These are phyloP conservation scores for Aegilops sharonensis DNA, from an alignment of 176 grass and related monocot species.

Conservation along the genomic window DNA sequence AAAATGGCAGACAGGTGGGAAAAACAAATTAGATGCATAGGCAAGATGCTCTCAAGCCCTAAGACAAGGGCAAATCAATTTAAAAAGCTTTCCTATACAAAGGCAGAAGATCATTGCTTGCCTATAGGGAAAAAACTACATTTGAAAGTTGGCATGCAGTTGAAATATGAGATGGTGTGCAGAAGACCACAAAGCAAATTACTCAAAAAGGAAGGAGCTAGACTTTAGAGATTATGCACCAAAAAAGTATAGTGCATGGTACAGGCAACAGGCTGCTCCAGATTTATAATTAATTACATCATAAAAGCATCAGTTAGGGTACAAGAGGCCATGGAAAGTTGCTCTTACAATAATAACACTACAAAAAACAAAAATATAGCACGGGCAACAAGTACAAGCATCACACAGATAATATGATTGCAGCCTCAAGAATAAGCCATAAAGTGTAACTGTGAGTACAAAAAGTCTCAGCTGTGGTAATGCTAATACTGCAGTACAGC, in stretches of 20 bases:
- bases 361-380: neutral
- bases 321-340: slow-evolving; percentile 13
- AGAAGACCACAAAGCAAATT: neutral
- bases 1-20: neutral
- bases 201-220: neutral
- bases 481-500: neutral
- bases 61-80: neutral
- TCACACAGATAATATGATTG: neutral
- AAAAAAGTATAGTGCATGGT: neutral
- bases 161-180: neutral
- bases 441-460: neutral
- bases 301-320: slow-evolving; percentile 12
- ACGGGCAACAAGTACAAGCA: slow-evolving; percentile 5
- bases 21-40: neutral
- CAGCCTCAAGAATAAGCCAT: neutral
- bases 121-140: neutral
- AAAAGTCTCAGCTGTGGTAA: neutral
- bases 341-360: slow-evolving; percentile 9
- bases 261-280: neutral
- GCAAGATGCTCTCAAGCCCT: neutral
- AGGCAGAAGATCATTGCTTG: neutral
- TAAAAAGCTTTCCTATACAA: neutral
- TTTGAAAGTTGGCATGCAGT: neutral
- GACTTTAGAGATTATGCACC: neutral
- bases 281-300: neutral